Evolutionary conservation across 768 basidiomycete species (phyloP), one percentile per base, ranked within the genome.

Genomic region (Saitozyma sp.): DNA sequence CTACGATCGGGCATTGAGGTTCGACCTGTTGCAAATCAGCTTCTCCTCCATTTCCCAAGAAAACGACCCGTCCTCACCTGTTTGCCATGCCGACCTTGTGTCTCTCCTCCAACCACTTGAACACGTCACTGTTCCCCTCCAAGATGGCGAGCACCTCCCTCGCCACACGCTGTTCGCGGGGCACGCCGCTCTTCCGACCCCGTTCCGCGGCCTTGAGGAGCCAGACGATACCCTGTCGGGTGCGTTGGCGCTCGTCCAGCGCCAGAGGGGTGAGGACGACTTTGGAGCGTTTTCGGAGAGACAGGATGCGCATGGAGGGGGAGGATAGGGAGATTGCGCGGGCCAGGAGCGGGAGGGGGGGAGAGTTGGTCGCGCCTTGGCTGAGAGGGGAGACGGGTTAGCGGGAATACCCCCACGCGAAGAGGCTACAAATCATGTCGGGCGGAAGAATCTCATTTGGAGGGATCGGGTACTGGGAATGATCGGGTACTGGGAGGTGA

Each of bases 281-380:
- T 80, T 92, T 92, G 16, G 86, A 85, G 2, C 86, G 85, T 52
- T 82, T 82, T 57, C 85, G 85, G 67, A 86, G 84, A 38, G 84
- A 85, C 62, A 86, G 73, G 41, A 82, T 64, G 29, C 86, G 83
- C 37, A 94, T 86, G 0, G 87, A 85, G 1, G 94, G 94, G 4
- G 90, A 84, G 1, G 86, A 87, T 2, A 83, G 73, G 20, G 84
- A 72, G 55, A 96, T 80, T 0, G 92, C 93, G 71, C 87, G 79
- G 45, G 87, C 86, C 5, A 96, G 81, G 66, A 95, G 85, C 16
- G 90, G 90, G 41, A 92, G 81, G 0, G 92, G 89, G n/a, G 87
- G 86, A 8, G 86, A 84, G 58, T 87, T 84, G 14, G 91, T 94
- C 61, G 88, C 81, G 9, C 86, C 83, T 76, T 89, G 88, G 46